These are phyloP conservation scores for Cotoneaster glaucophyllus DNA, from an alignment of 306 rosid species.

Conservation along the genomic window DNA sequence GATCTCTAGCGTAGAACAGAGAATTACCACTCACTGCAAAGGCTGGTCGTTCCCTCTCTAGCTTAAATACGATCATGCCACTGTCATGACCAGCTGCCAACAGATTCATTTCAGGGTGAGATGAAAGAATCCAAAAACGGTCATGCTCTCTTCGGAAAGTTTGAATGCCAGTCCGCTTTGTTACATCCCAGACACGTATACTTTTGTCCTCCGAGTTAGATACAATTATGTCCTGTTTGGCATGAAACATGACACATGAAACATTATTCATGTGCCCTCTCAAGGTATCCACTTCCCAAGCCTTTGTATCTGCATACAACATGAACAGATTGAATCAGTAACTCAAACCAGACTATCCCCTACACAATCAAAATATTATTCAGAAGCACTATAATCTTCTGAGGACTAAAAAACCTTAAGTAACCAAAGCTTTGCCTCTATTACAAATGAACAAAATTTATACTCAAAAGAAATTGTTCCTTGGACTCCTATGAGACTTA, in stretches of 20 bases:
- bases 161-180: constrained; percentile 89
- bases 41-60: constrained; percentile 93
- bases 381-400: not conserved
- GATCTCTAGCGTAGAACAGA: constrained; percentile 70
- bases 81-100: constrained; percentile 98
- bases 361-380: not conserved
- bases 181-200: constrained; percentile 93
- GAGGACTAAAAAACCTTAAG: not conserved
- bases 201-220: constrained; percentile 98
- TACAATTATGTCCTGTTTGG: constrained; percentile 89
- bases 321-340: not conserved
- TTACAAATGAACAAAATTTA: not conserved
- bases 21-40: constrained; percentile 78
- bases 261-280: constrained; percentile 98
- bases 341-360: not conserved
- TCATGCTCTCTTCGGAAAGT: constrained; percentile 96
- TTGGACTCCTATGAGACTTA: not conserved
- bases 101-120: constrained; percentile 96
- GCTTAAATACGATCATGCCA: constrained; percentile 91
- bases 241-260: constrained; percentile 93
- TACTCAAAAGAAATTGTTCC: not conserved
- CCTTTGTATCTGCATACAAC: constrained; percentile 76
- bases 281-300: constrained; percentile 97
- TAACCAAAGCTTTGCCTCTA: not conserved
- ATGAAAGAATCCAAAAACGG: constrained; percentile 93